phyloP scores from a whole-genome alignment of 768 basidiomycete species.

The Porpolomopsis calyptriformis region DNA sequence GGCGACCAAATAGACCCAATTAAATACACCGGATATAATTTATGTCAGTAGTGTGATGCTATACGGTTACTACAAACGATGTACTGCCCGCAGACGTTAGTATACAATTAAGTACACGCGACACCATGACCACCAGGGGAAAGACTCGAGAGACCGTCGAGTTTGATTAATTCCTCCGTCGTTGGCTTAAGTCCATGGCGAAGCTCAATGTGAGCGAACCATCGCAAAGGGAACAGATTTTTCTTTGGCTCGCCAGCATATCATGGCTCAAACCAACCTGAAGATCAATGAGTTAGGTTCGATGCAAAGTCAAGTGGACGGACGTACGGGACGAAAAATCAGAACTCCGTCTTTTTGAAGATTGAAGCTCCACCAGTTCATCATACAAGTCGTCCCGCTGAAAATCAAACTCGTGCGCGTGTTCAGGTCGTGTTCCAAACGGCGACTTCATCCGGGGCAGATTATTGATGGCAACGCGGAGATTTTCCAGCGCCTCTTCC shows the following conservation, averaged over 20 bases:
- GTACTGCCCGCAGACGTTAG: no score
- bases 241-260: no score
- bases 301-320: not conserved
- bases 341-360: not conserved
- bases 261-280: not conserved
- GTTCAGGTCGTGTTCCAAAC: not conserved
- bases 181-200: no score
- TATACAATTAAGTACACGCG: no score
- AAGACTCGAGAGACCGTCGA: no score
- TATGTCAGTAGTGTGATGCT: no score
- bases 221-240: no score
- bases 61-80: no score
- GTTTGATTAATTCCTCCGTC: no score
- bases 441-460: not conserved
- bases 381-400: not conserved
- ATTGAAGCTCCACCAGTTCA: not conserved
- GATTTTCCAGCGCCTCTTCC: slow-evolving; percentile 9
- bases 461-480: not conserved
- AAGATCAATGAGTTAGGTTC: not conserved
- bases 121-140: not conserved
- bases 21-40: no score
- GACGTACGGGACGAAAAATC: not conserved
- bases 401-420: not conserved
- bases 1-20: no score
- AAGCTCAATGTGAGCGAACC: no score